These are phyloP conservation scores for Lindgomyces ingoldianus DNA, from an alignment of 495 filamentous ascomycete species.

Conservation along the genomic window DNA sequence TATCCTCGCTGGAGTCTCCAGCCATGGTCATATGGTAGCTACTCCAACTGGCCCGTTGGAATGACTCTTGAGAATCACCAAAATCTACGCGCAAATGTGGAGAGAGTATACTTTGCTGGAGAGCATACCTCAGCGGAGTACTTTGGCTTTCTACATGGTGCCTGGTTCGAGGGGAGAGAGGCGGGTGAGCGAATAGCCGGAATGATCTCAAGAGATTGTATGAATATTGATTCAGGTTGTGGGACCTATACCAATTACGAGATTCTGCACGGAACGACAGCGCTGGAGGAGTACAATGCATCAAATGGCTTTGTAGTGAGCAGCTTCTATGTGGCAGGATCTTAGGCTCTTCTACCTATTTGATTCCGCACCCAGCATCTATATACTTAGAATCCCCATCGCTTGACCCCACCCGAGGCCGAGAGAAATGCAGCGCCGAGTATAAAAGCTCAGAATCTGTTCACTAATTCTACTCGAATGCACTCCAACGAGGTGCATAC, in stretches of 20 bases:
- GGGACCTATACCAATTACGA: conserved; percentile 36
- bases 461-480: too few species aligned
- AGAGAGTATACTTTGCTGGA: conserved; percentile 68
- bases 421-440: too few species aligned
- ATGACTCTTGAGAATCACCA: conserved; percentile 69
- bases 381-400: too few species aligned
- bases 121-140: conserved; percentile 70
- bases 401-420: too few species aligned
- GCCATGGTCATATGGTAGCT: conserved; percentile 69
- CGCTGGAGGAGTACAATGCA: conserved; percentile 28
- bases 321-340: too few species aligned
- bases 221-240: conserved; percentile 28
- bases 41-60: conserved; percentile 72
- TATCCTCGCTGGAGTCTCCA: conserved; percentile 70
- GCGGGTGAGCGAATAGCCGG: conserved; percentile 56
- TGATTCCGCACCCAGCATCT: too few species aligned
- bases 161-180: conserved; percentile 62
- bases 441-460: too few species aligned
- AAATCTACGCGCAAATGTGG: conserved; percentile 69
- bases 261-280: conserved; percentile 37
- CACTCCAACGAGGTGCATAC: too few species aligned
- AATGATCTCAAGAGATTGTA: conserved; percentile 38
- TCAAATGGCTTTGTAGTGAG: conserved; percentile 38
- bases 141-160: conserved; percentile 72
- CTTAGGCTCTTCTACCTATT: too few species aligned